These are phyloP conservation scores for Terfezia boudieri DNA, from an alignment of 495 filamentous ascomycete genomes.

Conservation along the genomic window DNA sequence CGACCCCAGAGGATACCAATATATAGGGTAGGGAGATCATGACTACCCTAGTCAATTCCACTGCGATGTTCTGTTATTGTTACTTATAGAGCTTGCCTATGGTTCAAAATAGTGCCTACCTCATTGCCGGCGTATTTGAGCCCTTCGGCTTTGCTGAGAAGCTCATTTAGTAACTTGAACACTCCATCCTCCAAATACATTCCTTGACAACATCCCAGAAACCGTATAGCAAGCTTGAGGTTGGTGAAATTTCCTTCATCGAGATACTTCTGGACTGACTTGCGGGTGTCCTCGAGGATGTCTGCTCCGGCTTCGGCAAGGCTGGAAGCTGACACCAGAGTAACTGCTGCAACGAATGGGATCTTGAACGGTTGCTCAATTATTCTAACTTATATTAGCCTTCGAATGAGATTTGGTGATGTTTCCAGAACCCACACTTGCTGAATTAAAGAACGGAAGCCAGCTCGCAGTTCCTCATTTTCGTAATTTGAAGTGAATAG, in stretches of 20 bases:
- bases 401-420: conserved; percentile 1
- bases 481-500: conserved; percentile 58
- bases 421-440: conserved; percentile 36
- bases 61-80: conserved; percentile 30
- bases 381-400: conserved; percentile 20
- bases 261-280: conserved; percentile 40
- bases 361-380: conserved; percentile 92
- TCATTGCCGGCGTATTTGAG: conserved; percentile 3
- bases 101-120: background rate
- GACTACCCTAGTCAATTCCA: conserved; percentile 91
- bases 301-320: conserved; percentile 32
- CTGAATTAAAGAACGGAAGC: conserved; percentile 46
- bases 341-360: conserved; percentile 66
- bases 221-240: conserved; percentile 72
- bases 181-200: conserved; percentile 64
- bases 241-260: conserved; percentile 60
- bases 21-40: conserved; percentile 82
- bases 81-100: no score
- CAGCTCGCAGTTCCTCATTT: conserved; percentile 45
- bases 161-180: conserved; percentile 61
- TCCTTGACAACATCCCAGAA: conserved; percentile 60
- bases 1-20: conserved; percentile 44
- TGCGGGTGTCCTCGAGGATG: conserved; percentile 39
- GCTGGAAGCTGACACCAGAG: conserved; percentile 50
- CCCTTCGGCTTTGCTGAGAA: conserved; percentile 30